Base-by-base conservation (phyloP, 1,139 yeast species). In the Sugiyamaella sp. region DNA sequence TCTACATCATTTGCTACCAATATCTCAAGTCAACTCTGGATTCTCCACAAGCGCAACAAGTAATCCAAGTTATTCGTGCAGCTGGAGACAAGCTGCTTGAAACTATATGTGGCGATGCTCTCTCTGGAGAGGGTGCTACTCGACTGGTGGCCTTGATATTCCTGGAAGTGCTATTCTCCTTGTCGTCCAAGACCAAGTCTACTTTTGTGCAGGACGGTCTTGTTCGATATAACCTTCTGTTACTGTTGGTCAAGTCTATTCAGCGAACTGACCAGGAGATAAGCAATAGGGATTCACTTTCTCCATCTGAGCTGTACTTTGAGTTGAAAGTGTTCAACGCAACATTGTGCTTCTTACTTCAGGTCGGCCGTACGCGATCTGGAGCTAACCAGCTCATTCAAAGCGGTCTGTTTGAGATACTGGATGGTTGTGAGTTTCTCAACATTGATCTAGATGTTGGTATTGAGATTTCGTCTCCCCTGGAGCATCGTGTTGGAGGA, bases 401-500 rank as follows among this genome's bases (percentile, higher is more conserved):
- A 64, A 80, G 86, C 65, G 95, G 87, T 51, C 53, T 74, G 20
- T 85, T 89, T 67, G 77, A 82, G 27, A 76, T 82, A 0, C 75
- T 90, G 53, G 79, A 76, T 56, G 75, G 80, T 25, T 81, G 87
- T 46, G 72, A 74, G 32, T 80, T 89, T 61, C 72, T 89, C 51
- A 69, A 75, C 43, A 76, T 85, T 46, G 97, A 90, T 66, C 93
- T 95, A 0, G 97, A 89, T 65, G 74, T 89, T 46, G 96, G 95
- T 0, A 70, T 87, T 49, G 81, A 78, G 39, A 61, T 49, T 17
- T 38, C 58, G 4, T 32, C 44, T 4, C 46, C 46, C 21, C 16
- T 4, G 6, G 19, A 39, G 16, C 20, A 24, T 32, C 33, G 35
- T 3, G n/a, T n/a, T n/a, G n/a, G n/a, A n/a, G 4, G 22, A 1